phyloP scores from a whole-genome alignment of 2,329 filamentous ascomycete species.

The Nannizziopsis barbatae region DNA sequence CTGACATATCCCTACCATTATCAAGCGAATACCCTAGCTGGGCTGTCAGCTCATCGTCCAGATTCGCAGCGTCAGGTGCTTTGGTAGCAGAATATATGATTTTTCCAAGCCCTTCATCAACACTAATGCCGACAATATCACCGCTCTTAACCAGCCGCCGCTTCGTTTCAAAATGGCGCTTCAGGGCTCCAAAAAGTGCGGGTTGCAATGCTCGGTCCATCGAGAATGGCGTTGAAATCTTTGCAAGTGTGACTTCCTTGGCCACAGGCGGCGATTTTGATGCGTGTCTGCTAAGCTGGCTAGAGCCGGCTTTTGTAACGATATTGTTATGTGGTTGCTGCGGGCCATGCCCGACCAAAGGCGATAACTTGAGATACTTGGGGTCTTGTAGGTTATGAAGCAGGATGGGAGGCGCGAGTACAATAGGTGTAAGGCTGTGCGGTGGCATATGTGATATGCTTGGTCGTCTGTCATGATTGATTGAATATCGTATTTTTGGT shows the following conservation, averaged over 20 bases:
- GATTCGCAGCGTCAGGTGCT: slow-evolving; percentile 46
- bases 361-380: slow-evolving; percentile 65
- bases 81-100: slow-evolving; percentile 60
- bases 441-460: slow-evolving; percentile 44
- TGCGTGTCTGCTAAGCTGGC: slow-evolving; percentile 35
- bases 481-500: slow-evolving; percentile 46
- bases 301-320: slow-evolving; percentile 45
- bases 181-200: slow-evolving; percentile 73
- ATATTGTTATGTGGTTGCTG: slow-evolving; percentile 39
- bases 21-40: slow-evolving; percentile 13
- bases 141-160: slow-evolving; percentile 73
- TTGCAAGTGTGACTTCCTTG: slow-evolving; percentile 74
- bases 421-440: slow-evolving; percentile 44
- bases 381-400: slow-evolving; percentile 74
- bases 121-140: slow-evolving; percentile 76
- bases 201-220: slow-evolving; percentile 77
- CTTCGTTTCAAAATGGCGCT: slow-evolving; percentile 75
- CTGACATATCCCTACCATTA: slow-evolving; percentile 4
- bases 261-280: slow-evolving; percentile 47
- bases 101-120: slow-evolving; percentile 74
- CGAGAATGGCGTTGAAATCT: slow-evolving; percentile 78
- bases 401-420: slow-evolving; percentile 76
- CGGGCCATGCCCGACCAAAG: slow-evolving; percentile 32
- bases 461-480: slow-evolving; percentile 42
- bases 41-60: slow-evolving; percentile 53